Base-by-base conservation (phyloP, 2,329 filamentous ascomycete species). In the Botrytis galanthina region DNA sequence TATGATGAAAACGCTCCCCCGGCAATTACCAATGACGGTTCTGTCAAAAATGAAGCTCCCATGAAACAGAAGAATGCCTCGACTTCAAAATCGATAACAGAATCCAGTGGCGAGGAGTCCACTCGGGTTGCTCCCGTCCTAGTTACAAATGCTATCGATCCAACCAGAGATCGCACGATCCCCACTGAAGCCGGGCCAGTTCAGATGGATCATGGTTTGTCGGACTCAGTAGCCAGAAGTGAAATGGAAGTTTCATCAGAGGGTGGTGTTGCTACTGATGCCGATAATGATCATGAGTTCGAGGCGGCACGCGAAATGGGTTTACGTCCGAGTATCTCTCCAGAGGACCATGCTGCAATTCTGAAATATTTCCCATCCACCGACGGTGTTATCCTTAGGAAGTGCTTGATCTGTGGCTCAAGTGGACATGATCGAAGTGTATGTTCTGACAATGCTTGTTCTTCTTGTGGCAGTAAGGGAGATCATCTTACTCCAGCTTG, bases 351-450 rank as follows among this genome's bases (percentile, higher is more conserved):
- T 46, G 62, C 46, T 46, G 48, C 61, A 20, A 42, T 68, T 60
- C 32, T 46, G 54, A 72, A 74, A 70, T 90, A 89, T 74, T 87
- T 87, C 4, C 85, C 85, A 1, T 82, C 86, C 44, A 77, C 80
- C 26, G 81, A 70, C 37, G 75, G 72, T 16, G 66, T 67, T 7
- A 35, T 39, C 12, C 78, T 39, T 76, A 76, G 79, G 82, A 75
- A 66, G 46, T 91, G 89, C 77, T 80, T 88, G 70, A 81, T 83
- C 51, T 91, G 89, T 75, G 86, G 85, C 8, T 81, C 82, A 32
- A 78, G 80, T 59, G 85, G 85, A 18, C 89, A 91, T 79, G 78
- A 77, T 29, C 81, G 84, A 20, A 73, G 78, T 42, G 76, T 78
- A 44, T 91, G 88, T 77, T 84, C 86, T 20, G 80, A 83, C 20